These are phyloP conservation scores for Phylloporus rhodoxanthus DNA, from an alignment of 768 basidiomycete species.

Conservation along the genomic window DNA sequence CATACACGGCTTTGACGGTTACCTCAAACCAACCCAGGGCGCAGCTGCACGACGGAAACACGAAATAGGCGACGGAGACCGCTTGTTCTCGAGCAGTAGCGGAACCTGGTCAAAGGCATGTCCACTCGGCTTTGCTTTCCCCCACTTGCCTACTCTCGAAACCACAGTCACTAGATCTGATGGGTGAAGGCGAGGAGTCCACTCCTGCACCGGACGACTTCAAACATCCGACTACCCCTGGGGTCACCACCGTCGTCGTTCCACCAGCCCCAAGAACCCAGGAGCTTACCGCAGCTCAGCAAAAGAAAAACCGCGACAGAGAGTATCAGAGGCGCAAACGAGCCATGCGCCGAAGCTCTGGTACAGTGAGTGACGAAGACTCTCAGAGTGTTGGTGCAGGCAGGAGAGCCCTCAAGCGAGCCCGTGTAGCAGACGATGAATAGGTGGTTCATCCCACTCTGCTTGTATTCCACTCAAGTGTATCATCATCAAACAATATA, in stretches of 20 bases:
- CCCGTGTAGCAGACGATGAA: constrained; percentile 63
- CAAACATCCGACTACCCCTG: constrained; percentile 61
- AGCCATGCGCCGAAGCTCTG: constrained; percentile 56
- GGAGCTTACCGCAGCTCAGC: constrained; percentile 64
- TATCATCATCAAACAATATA: neutral
- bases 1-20: constrained; percentile 81
- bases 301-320: constrained; percentile 72
- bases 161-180: constrained; percentile 64
- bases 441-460: constrained; percentile 24
- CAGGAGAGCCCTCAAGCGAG: constrained; percentile 63
- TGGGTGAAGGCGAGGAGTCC: constrained; percentile 63
- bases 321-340: constrained; percentile 79
- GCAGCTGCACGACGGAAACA: constrained; percentile 52
- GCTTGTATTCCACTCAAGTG: constrained; percentile 6
- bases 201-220: constrained; percentile 61
- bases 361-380: constrained; percentile 72
- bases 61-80: constrained; percentile 71
- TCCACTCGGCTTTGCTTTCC: neutral
- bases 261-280: constrained; percentile 66
- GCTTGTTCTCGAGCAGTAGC: constrained; percentile 80
- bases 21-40: constrained; percentile 67
- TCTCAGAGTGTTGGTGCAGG: constrained; percentile 39
- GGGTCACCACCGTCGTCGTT: constrained; percentile 70
- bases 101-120: constrained; percentile 66
- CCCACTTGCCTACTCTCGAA: constrained; percentile 5